These are phyloP conservation scores for Strobilomyces dryophilus DNA, from an alignment of 768 basidiomycete genomes.

Conservation along the genomic window DNA sequence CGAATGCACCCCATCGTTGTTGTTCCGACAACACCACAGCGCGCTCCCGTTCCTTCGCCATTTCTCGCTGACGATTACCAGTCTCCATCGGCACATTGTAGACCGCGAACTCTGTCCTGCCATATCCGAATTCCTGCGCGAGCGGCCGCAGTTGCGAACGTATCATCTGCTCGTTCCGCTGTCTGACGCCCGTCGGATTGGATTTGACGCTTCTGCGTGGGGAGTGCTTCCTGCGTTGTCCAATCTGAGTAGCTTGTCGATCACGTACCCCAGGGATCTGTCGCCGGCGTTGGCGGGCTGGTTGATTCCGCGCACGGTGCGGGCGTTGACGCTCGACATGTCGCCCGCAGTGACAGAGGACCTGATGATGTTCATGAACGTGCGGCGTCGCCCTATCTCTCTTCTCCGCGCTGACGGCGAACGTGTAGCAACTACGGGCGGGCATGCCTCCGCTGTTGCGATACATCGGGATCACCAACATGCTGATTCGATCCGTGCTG, in stretches of 20 bases:
- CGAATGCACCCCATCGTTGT: conserved; percentile 46
- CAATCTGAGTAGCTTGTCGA: conserved; percentile 49
- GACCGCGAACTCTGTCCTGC: conserved; percentile 69
- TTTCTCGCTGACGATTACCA: conserved; percentile 53
- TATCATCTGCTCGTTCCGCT: conserved; percentile 46
- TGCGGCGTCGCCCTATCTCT: conserved; percentile 12
- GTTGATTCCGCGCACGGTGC: conserved; percentile 56
- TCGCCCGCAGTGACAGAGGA: conserved; percentile 36
- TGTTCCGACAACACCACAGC: conserved; percentile 42
- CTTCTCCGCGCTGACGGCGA: not conserved
- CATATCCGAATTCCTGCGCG: conserved; percentile 62
- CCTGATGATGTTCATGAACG: conserved; percentile 39
- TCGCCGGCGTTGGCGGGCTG: conserved; percentile 61
- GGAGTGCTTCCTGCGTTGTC: conserved; percentile 60
- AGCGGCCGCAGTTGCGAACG: conserved; percentile 46
- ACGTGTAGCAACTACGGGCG: conserved; percentile 51
- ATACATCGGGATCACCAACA: conserved; percentile 54
- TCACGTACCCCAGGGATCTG: conserved; percentile 62
- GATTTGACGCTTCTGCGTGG: conserved; percentile 69
- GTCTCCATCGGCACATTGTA: conserved; percentile 37
- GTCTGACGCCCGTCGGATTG: conserved; percentile 47
- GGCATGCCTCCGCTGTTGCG: conserved; percentile 51
- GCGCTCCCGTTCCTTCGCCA: conserved; percentile 61
- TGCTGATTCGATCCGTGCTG: conserved; percentile 36
- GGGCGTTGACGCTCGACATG: conserved; percentile 44